These are phyloP conservation scores for Populus hybrid DNA, from an alignment of 441 rosid genomes.

Conservation along the genomic window DNA sequence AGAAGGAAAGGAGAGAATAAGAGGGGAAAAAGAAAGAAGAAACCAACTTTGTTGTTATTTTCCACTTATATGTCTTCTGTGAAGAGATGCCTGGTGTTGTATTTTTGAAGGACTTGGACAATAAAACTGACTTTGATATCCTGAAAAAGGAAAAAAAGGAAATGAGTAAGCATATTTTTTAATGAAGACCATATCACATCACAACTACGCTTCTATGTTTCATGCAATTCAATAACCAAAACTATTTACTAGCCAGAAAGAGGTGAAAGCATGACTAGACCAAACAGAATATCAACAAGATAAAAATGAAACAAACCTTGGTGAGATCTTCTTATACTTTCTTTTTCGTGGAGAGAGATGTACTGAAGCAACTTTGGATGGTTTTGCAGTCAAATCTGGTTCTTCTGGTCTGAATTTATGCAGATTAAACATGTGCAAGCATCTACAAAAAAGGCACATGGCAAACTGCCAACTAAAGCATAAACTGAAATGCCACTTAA, in stretches of 20 bases:
- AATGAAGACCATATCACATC: not conserved
- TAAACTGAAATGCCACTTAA: not conserved
- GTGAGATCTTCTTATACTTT: constrained; percentile 25
- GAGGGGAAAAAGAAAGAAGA: not conserved
- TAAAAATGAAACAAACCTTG: constrained; percentile 22
- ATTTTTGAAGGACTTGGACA: constrained; percentile 29
- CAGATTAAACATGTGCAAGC: not conserved
- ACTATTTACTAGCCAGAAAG: not conserved
- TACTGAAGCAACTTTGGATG: constrained; percentile 39
- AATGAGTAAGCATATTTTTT: not conserved
- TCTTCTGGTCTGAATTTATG: constrained; percentile 34
- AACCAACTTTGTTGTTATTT: constrained; percentile 49
- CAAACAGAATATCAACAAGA: not conserved
- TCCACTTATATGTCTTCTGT: constrained; percentile 37
- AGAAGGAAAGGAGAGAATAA: not conserved
- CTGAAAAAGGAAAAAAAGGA: constrained; percentile 33
- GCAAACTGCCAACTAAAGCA: not conserved
- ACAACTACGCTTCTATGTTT: not conserved
- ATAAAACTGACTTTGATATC: constrained; percentile 32
- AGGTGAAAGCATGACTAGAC: not conserved
- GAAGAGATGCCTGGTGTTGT: constrained; percentile 31
- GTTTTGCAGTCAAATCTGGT: constrained; percentile 25
- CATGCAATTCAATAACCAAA: not conserved
- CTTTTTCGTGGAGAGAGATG: constrained; percentile 37
- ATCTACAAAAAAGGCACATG: not conserved